These are phyloP conservation scores for Crepidotus variabilis DNA, from an alignment of 768 basidiomycete genomes.

Conservation along the genomic window DNA sequence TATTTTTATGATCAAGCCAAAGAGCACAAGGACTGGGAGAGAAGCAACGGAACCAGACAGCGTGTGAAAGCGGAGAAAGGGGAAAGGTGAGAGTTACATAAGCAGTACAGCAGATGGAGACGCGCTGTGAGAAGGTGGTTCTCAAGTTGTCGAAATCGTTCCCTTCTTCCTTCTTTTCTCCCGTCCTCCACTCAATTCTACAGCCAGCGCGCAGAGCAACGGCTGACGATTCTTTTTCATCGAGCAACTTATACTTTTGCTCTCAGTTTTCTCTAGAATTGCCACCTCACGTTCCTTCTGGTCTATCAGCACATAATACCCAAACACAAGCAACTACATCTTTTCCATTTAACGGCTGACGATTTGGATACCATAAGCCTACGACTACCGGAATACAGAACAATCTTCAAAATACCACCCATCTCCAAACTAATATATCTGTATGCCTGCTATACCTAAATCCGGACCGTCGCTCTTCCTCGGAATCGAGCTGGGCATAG, in stretches of 20 bases:
- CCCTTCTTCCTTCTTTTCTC: conserved; percentile 4
- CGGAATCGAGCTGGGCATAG: conserved; percentile 81
- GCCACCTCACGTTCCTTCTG: conserved; percentile 25
- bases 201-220: neutral
- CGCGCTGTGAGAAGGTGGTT: conserved; percentile 1
- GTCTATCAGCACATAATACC: conserved; percentile 5
- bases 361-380: conserved; percentile 10
- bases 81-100: conserved; percentile 7
- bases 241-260: neutral
- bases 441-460: conserved; percentile 42
- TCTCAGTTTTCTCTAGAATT: conserved; percentile 4
- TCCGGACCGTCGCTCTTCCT: conserved; percentile 61
- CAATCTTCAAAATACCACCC: conserved; percentile 22
- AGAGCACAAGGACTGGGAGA: neutral
- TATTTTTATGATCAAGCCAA: neutral
- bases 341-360: conserved; percentile 1
- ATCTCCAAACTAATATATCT: conserved; percentile 25
- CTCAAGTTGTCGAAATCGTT: conserved; percentile 1
- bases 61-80: conserved; percentile 6
- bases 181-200: neutral
- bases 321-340: neutral
- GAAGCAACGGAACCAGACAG: conserved; percentile 4
- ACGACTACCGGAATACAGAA: conserved; percentile 17
- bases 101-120: neutral
- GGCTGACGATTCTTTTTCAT: neutral